These are phyloP conservation scores for Venturia asperata DNA, from an alignment of 2,329 filamentous ascomycete species.

Conservation along the genomic window DNA sequence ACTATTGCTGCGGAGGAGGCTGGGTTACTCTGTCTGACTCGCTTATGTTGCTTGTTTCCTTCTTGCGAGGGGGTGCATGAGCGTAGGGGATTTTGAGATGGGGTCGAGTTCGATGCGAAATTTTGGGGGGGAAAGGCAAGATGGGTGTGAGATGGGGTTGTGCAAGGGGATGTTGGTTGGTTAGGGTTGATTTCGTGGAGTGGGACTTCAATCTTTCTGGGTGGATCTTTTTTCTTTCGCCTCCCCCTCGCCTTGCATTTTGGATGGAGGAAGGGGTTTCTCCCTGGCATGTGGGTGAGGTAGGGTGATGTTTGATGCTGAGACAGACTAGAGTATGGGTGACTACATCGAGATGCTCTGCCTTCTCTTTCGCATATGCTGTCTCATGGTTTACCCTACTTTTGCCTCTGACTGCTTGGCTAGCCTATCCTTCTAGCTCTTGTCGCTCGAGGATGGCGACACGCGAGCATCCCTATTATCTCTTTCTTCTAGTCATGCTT, in stretches of 20 bases:
- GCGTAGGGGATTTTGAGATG: background rate
- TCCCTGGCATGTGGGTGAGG: background rate
- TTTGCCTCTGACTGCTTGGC: background rate
- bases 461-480: background rate
- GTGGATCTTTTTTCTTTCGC: background rate
- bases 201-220: background rate
- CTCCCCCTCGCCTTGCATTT: background rate
- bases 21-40: background rate
- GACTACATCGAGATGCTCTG: background rate
- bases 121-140: background rate
- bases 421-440: background rate
- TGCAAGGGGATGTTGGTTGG: background rate
- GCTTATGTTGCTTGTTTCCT: background rate
- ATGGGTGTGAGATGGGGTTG: conserved; percentile 10
- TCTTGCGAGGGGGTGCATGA: background rate
- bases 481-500: background rate
- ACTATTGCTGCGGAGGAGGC: too few relatives aligned
- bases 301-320: background rate
- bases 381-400: conserved; percentile 5
- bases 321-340: background rate
- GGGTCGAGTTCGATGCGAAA: background rate
- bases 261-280: background rate
- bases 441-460: background rate
- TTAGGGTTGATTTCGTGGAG: background rate
- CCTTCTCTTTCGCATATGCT: conserved; percentile 6